Conservation (phyloP, 805 yeast species). For the Ogataea salicorniae region DNA sequence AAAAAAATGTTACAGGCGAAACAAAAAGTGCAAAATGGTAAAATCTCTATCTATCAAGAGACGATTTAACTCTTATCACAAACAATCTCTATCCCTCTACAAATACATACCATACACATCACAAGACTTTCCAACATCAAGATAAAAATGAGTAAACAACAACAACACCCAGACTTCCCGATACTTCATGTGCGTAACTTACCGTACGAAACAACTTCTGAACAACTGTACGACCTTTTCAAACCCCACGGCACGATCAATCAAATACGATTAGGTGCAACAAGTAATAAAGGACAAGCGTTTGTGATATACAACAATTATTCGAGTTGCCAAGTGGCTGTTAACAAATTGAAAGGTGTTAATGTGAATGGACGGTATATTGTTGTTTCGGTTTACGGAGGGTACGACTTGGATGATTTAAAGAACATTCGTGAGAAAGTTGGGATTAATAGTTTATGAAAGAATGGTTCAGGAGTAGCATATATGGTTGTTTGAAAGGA, state of each 20-base stretch:
- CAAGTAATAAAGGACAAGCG: slow-evolving; percentile 45
- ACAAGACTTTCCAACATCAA: background rate
- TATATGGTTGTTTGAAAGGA: too few relatives aligned
- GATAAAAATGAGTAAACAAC: background rate
- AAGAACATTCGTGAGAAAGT: background rate
- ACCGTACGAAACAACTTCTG: slow-evolving; percentile 44
- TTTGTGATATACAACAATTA: slow-evolving; percentile 48
- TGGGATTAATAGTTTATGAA: background rate
- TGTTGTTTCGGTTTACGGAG: slow-evolving; percentile 35
- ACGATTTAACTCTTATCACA: too few relatives aligned
- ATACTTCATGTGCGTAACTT: slow-evolving; percentile 50
- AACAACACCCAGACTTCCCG: slow-evolving; percentile 26
- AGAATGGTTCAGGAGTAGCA: too few relatives aligned
- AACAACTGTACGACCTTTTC: slow-evolving; percentile 46
- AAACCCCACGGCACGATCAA: slow-evolving; percentile 52
- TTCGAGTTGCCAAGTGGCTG: slow-evolving; percentile 44
- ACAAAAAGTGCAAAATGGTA: too few relatives aligned
- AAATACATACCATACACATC: background rate
- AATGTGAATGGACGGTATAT: slow-evolving; percentile 55
- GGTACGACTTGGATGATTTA: background rate
- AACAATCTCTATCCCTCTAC: too few relatives aligned
- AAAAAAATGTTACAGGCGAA: too few relatives aligned
- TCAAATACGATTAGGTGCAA: slow-evolving; percentile 45
- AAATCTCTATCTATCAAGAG: too few relatives aligned
- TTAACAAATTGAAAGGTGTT: slow-evolving; percentile 53